Evolutionary conservation across 2,329 filamentous ascomycete species (phyloP), one percentile per base, ranked within the genome.

Genomic region (Sarocladium kiliense): DNA sequence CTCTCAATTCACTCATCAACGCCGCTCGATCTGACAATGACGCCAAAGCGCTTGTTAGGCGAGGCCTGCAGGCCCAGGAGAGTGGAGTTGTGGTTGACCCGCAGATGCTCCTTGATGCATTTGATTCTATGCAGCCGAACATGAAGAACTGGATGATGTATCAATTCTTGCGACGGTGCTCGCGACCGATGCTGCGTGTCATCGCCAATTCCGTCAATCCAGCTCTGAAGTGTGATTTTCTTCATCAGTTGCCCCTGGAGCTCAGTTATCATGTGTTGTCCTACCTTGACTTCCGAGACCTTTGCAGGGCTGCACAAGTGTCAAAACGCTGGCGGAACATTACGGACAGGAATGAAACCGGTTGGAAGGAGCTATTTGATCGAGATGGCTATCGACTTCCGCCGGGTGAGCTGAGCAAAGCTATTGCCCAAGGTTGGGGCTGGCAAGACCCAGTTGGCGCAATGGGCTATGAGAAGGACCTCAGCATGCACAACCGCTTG

Each of bases 101-200:
- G n/a, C 89, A 89, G 7, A 82, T 80, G 16, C 89, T 99, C 78
- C 74, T 99, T 16, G 89, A 96, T 62, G 86, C 86, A 2, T 99
- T 97, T 64, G 93, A 97, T 68, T 82, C 88, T 6, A 88, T 99
- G 79, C 91, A 93, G 2, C 84, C 89, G 44, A 88, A 94, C 64
- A 85, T 99, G 81, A 94, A 99, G 72, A 89, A 88, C 0, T 96
- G 96, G 66, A 87, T 99, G 73, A 96, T 99, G 85, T 97, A 95
- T 67, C 93, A 99, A 67, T 84, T 99, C 55, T 80, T 99, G 25
- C 87, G 90, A 56, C 82, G 94, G 47, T 97, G 92, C 65, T 84
- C 91, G 5, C 88, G 95, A 61, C 87, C 91, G 41, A 96, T 92
- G 0, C 77, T 99, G 4, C 91, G 94, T 65, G 86, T 96, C 55